A percentile compares a stretch with the other conserved stretches of the same genome.
Conservation (phyloP, 768 basidiomycete genomes). For the Lepiota venenata region DNA sequence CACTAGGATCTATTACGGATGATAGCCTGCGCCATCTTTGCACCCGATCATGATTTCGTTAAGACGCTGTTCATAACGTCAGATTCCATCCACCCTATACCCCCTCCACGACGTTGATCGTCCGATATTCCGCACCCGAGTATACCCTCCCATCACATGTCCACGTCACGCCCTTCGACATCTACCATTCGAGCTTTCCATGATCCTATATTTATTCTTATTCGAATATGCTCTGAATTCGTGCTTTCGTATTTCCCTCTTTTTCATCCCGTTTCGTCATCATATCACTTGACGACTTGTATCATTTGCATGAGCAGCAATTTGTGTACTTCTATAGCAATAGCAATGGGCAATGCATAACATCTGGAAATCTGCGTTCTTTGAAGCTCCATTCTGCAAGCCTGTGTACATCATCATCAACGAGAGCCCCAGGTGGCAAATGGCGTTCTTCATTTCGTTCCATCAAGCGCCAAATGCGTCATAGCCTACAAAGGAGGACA, state of each 20-base stretch:
- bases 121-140: neutral
- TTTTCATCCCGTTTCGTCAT: neutral
- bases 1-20: constrained; percentile 7
- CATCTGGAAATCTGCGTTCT: neutral
- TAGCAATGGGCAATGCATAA: constrained; percentile 2
- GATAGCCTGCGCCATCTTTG: neutral
- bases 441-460: neutral
- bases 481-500: neutral
- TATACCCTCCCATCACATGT: neutral
- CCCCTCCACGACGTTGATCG: constrained; percentile 8
- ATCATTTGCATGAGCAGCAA: neutral
- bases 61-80: neutral
- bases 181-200: neutral
- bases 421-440: too few relatives aligned
- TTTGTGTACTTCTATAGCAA: constrained; percentile 3
- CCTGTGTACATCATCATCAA: too few relatives aligned
- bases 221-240: neutral
- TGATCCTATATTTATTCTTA: neutral
- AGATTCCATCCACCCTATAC: constrained; percentile 2
- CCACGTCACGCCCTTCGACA: neutral
- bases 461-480: neutral
- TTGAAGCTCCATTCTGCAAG: neutral
- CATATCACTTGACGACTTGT: neutral
- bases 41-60: neutral
- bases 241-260: neutral